These are phyloP conservation scores for Candida khao-thaluensis DNA, from an alignment of 805 yeast species.

Conservation along the genomic window DNA sequence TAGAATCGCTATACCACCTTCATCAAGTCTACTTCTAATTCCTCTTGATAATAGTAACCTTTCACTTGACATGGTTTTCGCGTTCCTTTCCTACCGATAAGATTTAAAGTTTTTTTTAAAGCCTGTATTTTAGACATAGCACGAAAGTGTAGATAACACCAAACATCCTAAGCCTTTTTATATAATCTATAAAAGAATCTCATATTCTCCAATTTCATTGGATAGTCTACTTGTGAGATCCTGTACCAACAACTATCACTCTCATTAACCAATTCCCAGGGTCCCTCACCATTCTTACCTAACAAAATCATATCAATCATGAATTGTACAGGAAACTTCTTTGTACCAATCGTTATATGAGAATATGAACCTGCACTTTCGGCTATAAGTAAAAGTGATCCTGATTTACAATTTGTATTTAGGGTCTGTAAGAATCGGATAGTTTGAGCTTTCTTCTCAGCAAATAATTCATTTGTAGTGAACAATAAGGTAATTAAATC, in stretches of 20 bases:
- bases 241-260: conserved; percentile 86
- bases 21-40: conserved; percentile 1
- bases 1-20: conserved; percentile 3
- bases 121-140: too few species aligned
- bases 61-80: conserved; percentile 9
- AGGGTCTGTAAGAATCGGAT: conserved; percentile 57
- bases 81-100: too few species aligned
- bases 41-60: conserved; percentile 4
- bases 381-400: conserved; percentile 62
- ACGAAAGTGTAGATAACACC: too few species aligned
- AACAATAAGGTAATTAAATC: conserved; percentile 71
- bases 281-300: conserved; percentile 50
- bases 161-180: conserved; percentile 38
- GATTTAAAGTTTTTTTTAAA: too few species aligned
- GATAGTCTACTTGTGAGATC: conserved; percentile 52
- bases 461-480: conserved; percentile 84
- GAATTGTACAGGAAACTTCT: conserved; percentile 79
- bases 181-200: conserved; percentile 79
- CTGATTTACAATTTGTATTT: conserved; percentile 49
- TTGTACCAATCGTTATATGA: conserved; percentile 71
- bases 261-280: conserved; percentile 64
- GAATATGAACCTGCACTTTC: conserved; percentile 93
- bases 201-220: conserved; percentile 79
- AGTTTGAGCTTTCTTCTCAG: conserved; percentile 62
- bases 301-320: conserved; percentile 70